A percentile compares a stretch with the other conserved stretches of the same genome.
Conservation (phyloP, 2,329 filamentous ascomycete species). For the Paraphaeosphaeria minitans region DNA sequence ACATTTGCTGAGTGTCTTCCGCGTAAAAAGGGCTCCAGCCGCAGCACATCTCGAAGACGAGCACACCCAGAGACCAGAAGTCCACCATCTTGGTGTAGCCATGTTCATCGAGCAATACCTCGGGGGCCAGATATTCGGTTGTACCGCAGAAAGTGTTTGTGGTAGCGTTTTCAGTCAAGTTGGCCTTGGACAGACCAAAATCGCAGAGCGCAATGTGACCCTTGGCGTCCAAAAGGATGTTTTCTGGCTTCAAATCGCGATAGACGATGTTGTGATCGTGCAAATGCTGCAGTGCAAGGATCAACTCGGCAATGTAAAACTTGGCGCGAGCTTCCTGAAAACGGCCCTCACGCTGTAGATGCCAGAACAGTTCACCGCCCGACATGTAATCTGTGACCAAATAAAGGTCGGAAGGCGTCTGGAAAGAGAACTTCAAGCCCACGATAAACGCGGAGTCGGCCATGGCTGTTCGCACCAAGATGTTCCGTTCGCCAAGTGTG, state of each 20-base stretch:
- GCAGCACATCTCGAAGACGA: constrained; percentile 99
- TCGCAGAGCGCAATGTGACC: constrained; percentile 98
- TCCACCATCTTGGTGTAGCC: constrained; percentile 99
- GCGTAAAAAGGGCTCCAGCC: constrained; percentile 99
- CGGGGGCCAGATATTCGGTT: constrained; percentile 94
- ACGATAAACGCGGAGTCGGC: constrained; percentile 97
- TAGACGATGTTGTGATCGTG: constrained; percentile 98
- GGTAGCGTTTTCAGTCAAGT: constrained; percentile 94
- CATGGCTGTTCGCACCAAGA: constrained; percentile 93
- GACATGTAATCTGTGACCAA: constrained; percentile 99
- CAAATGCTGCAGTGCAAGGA: constrained; percentile 90
- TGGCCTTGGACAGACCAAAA: constrained; percentile 96
- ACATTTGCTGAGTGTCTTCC: constrained; percentile 99
- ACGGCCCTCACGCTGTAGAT: constrained; percentile 93
- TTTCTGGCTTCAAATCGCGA: constrained; percentile 95
- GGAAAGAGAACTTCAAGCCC: constrained; percentile 97
- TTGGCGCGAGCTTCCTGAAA: constrained; percentile 95
- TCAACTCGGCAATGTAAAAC: constrained; percentile 98
- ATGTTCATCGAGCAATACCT: constrained; percentile 92
- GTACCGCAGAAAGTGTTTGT: constrained; percentile 99
- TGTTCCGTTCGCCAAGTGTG: constrained; percentile 95
- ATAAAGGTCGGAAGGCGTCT: constrained; percentile 94
- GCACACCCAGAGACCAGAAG: constrained; percentile 96
- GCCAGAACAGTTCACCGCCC: constrained; percentile 97
- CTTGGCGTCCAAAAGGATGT: constrained; percentile 94